Conservation (phyloP, 495 filamentous ascomycete genomes). For the Lasiosphaeriaceae sp. region DNA sequence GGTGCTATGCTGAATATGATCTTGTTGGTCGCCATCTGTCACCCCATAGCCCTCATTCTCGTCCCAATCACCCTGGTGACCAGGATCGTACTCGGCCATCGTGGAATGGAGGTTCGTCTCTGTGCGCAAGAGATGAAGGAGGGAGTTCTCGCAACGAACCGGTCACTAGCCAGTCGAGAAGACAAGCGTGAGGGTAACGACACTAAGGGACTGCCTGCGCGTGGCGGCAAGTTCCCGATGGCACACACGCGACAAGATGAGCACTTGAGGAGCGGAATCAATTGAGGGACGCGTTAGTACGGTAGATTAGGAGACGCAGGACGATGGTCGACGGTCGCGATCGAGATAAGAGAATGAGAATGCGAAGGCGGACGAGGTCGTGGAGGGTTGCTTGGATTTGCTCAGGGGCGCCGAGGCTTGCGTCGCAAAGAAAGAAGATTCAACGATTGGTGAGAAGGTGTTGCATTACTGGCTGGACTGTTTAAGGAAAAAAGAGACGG, state of each 20-base stretch:
- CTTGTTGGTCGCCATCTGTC: slow-evolving; percentile 43
- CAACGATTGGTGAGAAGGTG: not conserved
- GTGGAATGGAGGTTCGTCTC: not conserved
- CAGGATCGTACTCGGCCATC: slow-evolving; percentile 38
- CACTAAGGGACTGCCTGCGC: no score
- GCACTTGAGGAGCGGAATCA: no score
- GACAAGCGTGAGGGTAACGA: no score
- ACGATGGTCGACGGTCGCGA: no score
- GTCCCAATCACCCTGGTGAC: slow-evolving; percentile 34
- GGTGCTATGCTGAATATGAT: slow-evolving; percentile 53
- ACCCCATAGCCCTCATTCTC: slow-evolving; percentile 53
- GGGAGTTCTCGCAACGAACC: no score
- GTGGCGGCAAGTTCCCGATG: no score
- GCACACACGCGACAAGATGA: no score
- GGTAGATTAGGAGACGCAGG: no score
- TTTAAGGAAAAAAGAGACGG: not conserved
- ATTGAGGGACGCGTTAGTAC: not conserved
- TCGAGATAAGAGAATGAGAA: not conserved
- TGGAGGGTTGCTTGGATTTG: not conserved
- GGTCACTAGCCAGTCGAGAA: no score
- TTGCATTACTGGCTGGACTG: not conserved
- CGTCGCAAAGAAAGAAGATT: slow-evolving; percentile 3
- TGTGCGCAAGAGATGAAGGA: not conserved
- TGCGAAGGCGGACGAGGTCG: not conserved
- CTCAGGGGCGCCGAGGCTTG: not conserved